Evolutionary conservation across 1,139 yeast genomes (phyloP), one percentile per base, ranked within the genome.

Genomic region (Suhomyces bolitotheri): DNA sequence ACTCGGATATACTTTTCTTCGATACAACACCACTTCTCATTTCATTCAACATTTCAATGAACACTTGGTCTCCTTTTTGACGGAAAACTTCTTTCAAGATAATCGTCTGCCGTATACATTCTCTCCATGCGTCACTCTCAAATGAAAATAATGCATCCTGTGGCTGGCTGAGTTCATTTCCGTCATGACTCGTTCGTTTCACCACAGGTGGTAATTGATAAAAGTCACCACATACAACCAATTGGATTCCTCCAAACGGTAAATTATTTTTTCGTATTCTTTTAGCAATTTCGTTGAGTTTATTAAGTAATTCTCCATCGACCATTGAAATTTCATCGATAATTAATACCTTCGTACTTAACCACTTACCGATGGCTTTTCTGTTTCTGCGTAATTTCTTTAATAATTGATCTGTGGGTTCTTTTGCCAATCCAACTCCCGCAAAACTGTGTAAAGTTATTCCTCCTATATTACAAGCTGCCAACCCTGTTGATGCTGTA

Each of bases 311-410:
- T 6, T 66, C 71, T 2, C 88, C 95, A 51, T 86, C 90, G 24
- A 89, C 78, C 97, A 89, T 89, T 4, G 96, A 87, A 7, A 89
- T 74, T 54, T 89, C 97, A 61, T 89, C 97, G 32, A 89, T 76
- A 34, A 89, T 74, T 31, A 90, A 64, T 2, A 85, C 95, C 40
- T 74, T 71, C 2, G 80, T 63, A 4, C 56, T 57, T 21, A 54
- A 55, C 97, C 97, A 89, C 29, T 85, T 69, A n/a, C 61, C 62
- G 5, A 56, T 45, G 8, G 79, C 74, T 41, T 74, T 75, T 39
- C 68, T 73, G 33, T 77, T 78, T 37, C 78, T 60, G 43, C 71
- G 74, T 8, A 88, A 73, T 45, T 75, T 82, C 43, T 71, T 76
- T 10, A 78, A 58, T 16, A 87, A 55, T 30, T 46, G 45, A 16